Evolutionary conservation across 1,284 basidiomycete genomes (phyloP).

Genomic region (Cutaneotrichosporon sp.): DNA sequence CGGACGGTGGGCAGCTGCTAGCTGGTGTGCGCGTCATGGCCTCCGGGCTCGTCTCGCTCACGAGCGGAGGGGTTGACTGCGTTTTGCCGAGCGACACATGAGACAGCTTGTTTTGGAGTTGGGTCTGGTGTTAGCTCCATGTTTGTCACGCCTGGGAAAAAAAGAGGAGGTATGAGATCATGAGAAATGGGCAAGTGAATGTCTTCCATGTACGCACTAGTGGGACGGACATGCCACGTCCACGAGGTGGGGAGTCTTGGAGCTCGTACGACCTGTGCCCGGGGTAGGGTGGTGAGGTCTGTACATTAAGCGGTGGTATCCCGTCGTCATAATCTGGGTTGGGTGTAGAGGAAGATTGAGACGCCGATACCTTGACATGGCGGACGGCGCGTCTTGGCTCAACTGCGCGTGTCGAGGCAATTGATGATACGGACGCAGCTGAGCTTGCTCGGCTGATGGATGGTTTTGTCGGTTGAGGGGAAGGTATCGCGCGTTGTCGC

Average conservation of each 20-base stretch:
- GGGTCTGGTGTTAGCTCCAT: conserved; percentile 9
- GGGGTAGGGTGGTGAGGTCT: not conserved
- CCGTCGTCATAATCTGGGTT: not conserved
- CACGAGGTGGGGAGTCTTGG: conserved; percentile 16
- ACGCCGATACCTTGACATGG: not conserved
- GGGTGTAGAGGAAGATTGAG: not conserved
- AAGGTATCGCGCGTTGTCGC: not conserved
- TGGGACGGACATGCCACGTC: conserved; percentile 47
- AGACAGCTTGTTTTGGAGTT: conserved; percentile 45
- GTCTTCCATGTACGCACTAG: conserved; percentile 29
- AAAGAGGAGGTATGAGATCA: not conserved
- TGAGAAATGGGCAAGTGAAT: not conserved
- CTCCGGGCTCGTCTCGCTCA: conserved; percentile 13
- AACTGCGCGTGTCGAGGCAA: not conserved
- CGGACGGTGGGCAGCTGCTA: conserved; percentile 18
- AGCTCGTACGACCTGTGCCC: not conserved
- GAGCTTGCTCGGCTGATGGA: not conserved
- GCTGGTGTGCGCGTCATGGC: conserved; percentile 13
- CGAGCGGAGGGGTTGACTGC: conserved; percentile 28
- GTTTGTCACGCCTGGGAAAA: not conserved
- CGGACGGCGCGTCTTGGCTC: not conserved
- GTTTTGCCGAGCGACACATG: conserved; percentile 37
- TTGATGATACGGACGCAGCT: not conserved
- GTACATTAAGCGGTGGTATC: not conserved
- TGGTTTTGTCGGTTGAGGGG: not conserved